Base-by-base conservation (phyloP, 2,329 filamentous ascomycete genomes). In the Dendrostoma leiphaemia region DNA sequence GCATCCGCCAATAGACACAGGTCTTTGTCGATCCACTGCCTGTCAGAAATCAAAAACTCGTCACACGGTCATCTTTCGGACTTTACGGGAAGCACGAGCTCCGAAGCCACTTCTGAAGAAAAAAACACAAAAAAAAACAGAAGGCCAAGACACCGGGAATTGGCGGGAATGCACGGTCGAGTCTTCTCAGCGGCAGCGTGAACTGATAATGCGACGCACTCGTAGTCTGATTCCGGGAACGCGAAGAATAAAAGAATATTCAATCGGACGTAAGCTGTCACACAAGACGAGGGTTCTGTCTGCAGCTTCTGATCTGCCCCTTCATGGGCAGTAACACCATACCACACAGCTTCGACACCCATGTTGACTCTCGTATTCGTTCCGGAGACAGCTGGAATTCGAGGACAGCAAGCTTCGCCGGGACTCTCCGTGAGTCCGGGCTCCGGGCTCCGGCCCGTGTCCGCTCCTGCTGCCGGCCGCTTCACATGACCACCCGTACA, bases 11-110 rank as follows among this genome's bases (percentile, higher is more conserved):
- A 29, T n/a, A 24, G 23, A 38, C 52, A 46, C 29, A 21, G 24
- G 29, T 21, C 35, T 31, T 40, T 26, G 50, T 32, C 45, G 43
- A 53, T 47, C 35, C 23, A 28, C 12, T 21, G 34, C 34, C 26
- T 31, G 35, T 40, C 43, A 53, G 19, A 41, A n/a, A 28, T 19
- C 26, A 8, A 26, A 19, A 28, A 41, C 19, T 45, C 43, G 51
- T 43, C 44, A 57, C 51, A 50, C 46, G 45, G 37, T 46, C 38
- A 38, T 21, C 12, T n/a, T n/a, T 51, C 46, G 51, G 54, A 19
- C 28, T 51, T 41, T 34, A 31, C 26, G 23, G 23, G 19, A 37
- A 32, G 41, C 48, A 37, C 51, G 47, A 52, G 21, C 17, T 41
- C 53, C 53, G 48, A 56, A 17, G 21, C 48, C 44, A 21, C 29